A percentile compares a stretch with the other conserved stretches of the same genome.
Evolutionary conservation across 768 basidiomycete genomes (phyloP).

Genomic region (Austroboletus eburneus): DNA sequence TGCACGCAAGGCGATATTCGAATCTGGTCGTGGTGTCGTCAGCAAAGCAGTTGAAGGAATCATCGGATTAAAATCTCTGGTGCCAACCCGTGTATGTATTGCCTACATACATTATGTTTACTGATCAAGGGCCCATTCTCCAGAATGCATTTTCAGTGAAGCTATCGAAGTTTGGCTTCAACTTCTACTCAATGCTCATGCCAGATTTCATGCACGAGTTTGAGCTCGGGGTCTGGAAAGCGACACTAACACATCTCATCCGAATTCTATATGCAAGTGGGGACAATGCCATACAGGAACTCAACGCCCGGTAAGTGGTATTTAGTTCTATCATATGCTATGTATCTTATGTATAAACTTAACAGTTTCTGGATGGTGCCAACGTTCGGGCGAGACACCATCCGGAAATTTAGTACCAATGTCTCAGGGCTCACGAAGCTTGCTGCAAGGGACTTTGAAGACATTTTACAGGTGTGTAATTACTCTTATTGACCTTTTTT

Average conservation of each 20-base stretch:
- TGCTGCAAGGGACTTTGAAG: constrained; percentile 37
- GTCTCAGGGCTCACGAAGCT: constrained; percentile 32
- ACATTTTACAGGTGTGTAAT: constrained; percentile 32
- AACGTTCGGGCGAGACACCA: constrained; percentile 31
- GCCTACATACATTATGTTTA: background rate
- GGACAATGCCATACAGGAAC: constrained; percentile 11
- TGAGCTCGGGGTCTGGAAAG: constrained; percentile 35
- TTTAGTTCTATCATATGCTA: background rate
- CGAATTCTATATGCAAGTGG: background rate
- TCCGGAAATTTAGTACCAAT: constrained; percentile 30
- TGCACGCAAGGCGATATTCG: background rate
- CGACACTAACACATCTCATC: background rate
- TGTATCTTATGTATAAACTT: background rate
- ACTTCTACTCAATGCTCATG: constrained; percentile 25
- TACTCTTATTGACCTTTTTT: background rate
- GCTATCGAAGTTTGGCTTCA: constrained; percentile 17
- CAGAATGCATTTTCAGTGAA: constrained; percentile 32
- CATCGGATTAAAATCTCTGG: background rate
- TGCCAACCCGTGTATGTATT: background rate
- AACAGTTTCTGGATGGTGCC: constrained; percentile 17
- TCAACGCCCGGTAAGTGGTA: constrained; percentile 25
- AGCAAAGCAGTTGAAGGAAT: background rate
- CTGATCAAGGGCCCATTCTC: background rate
- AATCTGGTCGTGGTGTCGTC: background rate
- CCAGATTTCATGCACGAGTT: constrained; percentile 34